A percentile compares a stretch with the other conserved stretches of the same genome.
phyloP scores from a whole-genome alignment of 1,284 basidiomycete genomes.

The Tylopilus sp. region DNA sequence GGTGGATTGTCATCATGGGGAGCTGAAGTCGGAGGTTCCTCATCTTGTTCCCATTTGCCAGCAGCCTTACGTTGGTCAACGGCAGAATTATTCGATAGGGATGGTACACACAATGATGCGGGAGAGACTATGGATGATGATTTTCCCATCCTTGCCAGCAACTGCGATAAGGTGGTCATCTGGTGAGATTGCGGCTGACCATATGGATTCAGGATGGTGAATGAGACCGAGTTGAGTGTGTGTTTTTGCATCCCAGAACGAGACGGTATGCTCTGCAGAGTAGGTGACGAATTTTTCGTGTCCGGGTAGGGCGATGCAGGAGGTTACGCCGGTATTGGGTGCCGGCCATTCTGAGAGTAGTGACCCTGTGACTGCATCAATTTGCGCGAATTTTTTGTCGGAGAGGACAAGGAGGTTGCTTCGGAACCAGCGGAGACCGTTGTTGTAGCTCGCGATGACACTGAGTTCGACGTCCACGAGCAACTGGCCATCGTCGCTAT shows the following conservation, averaged over 20 bases:
- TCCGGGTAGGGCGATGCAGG: background rate
- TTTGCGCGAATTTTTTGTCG: background rate
- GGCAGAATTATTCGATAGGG: no score
- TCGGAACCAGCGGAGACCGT: background rate
- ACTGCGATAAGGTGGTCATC: background rate
- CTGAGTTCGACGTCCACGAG: background rate
- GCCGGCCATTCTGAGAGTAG: background rate
- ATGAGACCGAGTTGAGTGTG: background rate
- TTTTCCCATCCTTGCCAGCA: no score
- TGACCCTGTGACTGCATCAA: background rate
- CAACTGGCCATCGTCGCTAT: background rate
- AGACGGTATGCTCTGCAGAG: no score
- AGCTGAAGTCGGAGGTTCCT: no score
- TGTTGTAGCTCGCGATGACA: background rate
- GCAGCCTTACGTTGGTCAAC: no score
- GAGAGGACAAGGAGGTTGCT: background rate
- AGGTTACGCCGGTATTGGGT: fast-evolving
- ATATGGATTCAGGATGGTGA: background rate
- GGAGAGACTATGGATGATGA: no score
- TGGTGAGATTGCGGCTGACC: background rate
- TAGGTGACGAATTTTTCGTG: background rate
- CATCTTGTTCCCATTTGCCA: no score
- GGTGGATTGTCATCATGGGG: no score
- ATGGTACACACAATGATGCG: no score
- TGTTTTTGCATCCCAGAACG: background rate